Evolutionary conservation across 2,329 filamentous ascomycete genomes (phyloP), one percentile per base, ranked within the genome.

Genomic region (Cercospora zeae-maydis): DNA sequence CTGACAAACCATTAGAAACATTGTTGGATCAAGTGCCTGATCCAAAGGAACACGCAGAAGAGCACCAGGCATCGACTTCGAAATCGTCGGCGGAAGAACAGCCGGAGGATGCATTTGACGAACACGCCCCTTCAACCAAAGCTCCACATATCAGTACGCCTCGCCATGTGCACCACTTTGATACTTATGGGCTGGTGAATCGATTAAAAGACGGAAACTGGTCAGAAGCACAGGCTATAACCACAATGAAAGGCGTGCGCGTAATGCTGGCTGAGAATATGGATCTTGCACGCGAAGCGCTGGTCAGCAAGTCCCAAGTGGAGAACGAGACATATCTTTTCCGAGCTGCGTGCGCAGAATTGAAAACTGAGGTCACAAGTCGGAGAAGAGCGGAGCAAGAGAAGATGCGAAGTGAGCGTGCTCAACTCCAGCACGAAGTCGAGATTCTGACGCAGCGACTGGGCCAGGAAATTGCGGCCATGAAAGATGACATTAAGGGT

Each of bases 311-410:
- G 77, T 92, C 88, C 49, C 91, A 96, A 71, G 90, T 96, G 37
- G 93, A 98, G 74, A 99, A 98, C 75, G 83, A 97, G 77, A 88
- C 88, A 7, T 99, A 99, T 74, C 83, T 99, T 10, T 99, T 99
- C 80, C 86, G 89, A 58, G 95, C 95, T 1, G 95, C 95, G 2
- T 97, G 93, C 75, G 93, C 90, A 2, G 95, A 99, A 78, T 84
- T 99, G 34, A 86, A 88, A 70, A 93, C 92, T 24, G 95, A 97
- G 75, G 87, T 98, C 16, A 88, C 86, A 67, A 92, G 92, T 66
- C 88, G 88, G 59, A 83, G 92, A 24, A 88, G 89, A 68, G 83
- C 86, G 0, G 88, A 91, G 68, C 88, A 92, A 66, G 93, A 97
- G 76, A 85, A 88, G 63, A 89, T 92, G 79, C 86, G 93, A 36